phyloP scores from a whole-genome alignment of 2,329 filamentous ascomycete species.

The Myrmaecium sp. region DNA sequence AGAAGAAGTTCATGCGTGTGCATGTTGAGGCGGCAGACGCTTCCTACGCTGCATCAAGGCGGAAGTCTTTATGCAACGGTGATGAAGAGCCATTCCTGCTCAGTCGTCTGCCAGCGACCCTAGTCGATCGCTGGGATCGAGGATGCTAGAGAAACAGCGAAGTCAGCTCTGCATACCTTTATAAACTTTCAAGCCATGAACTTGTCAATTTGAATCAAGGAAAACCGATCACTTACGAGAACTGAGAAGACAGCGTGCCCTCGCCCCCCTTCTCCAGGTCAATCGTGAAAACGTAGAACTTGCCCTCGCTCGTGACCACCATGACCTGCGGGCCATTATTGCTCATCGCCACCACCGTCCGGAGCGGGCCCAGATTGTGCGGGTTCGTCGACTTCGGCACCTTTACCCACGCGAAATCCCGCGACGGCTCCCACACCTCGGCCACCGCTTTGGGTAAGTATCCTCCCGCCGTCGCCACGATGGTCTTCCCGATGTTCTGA shows the following conservation, averaged over 20 bases:
- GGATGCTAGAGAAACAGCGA: too few relatives aligned
- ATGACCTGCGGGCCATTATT: constrained; percentile 90
- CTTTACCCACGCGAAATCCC: constrained; percentile 95
- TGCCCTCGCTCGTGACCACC: constrained; percentile 92
- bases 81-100: too few relatives aligned
- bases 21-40: too few relatives aligned
- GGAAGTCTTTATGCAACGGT: too few relatives aligned
- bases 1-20: too few relatives aligned
- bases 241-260: constrained; percentile 78
- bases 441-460: constrained; percentile 89
- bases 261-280: constrained; percentile 91
- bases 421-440: constrained; percentile 90
- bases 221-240: constrained; percentile 79
- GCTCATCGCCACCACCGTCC: constrained; percentile 95
- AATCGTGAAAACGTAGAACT: constrained; percentile 88
- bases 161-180: too few relatives aligned
- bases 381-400: constrained; percentile 46
- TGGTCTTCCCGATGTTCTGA: constrained; percentile 76
- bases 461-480: constrained; percentile 76
- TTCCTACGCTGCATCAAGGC: too few relatives aligned
- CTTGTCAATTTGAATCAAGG: too few relatives aligned
- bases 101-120: too few relatives aligned
- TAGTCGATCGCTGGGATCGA: too few relatives aligned
- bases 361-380: constrained; percentile 35
- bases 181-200: too few relatives aligned